phyloP scores from a whole-genome alignment of 768 basidiomycete genomes.

The Melanogaster broomeanus region DNA sequence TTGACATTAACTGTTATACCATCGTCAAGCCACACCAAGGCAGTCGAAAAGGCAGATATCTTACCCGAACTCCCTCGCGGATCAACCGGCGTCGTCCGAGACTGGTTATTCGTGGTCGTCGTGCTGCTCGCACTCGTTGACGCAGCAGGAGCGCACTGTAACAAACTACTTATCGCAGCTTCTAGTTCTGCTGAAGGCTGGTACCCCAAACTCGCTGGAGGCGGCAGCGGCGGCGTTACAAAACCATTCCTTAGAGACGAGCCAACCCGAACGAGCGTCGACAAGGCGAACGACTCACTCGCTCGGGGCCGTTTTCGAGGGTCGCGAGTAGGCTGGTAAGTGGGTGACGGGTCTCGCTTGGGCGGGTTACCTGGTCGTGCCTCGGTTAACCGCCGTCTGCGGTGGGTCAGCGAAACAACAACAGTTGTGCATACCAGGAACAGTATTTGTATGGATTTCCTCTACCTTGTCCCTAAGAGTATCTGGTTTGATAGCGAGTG shows the following conservation, averaged over 20 bases:
- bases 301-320: neutral
- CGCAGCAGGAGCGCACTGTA: neutral
- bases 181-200: conserved; percentile 3
- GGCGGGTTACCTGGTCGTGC: conserved; percentile 6
- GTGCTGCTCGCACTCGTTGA: neutral
- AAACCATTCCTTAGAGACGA: neutral
- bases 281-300: neutral
- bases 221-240: neutral
- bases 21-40: neutral
- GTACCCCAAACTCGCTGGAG: conserved; percentile 3
- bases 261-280: neutral
- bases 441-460: neutral
- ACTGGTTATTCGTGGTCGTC: too few relatives aligned
- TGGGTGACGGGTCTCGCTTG: neutral
- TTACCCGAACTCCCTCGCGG: neutral
- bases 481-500: conserved; percentile 9
- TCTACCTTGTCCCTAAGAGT: conserved; percentile 6
- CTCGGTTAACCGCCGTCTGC: neutral
- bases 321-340: neutral
- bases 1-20: neutral
- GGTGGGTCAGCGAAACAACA: neutral
- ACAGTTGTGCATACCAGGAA: neutral
- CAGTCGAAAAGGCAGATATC: neutral
- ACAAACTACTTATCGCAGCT: neutral
- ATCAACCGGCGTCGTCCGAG: neutral